phyloP scores from a whole-genome alignment of 768 basidiomycete genomes.

The Cystofilobasidium ferigula region DNA sequence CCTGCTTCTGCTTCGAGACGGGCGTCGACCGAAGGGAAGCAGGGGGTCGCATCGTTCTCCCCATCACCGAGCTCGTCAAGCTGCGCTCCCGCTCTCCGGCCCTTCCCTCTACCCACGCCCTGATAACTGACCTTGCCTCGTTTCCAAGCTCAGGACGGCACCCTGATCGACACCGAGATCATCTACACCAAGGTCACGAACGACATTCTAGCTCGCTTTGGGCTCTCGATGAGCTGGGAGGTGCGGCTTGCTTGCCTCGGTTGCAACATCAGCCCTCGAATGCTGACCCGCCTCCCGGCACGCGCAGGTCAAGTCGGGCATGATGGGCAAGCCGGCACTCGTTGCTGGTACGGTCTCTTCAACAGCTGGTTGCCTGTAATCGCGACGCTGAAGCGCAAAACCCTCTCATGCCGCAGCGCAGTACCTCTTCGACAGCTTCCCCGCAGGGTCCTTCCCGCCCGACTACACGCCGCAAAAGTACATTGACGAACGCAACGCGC shows the following conservation, averaged over 20 bases:
- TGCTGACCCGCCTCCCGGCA: too few relatives aligned
- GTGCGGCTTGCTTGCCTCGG: neutral
- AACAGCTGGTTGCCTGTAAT: too few relatives aligned
- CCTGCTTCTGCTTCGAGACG: too few relatives aligned
- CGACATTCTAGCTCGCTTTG: conserved; percentile 58
- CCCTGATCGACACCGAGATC: conserved; percentile 20
- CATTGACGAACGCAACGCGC: conserved; percentile 47
- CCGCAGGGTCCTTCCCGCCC: conserved; percentile 50
- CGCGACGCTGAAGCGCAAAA: too few relatives aligned
- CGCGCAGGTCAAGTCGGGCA: conserved; percentile 44
- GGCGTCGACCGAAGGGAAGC: too few relatives aligned
- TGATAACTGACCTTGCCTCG: too few relatives aligned
- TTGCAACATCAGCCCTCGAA: neutral
- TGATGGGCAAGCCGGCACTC: conserved; percentile 58
- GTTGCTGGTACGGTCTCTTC: neutral
- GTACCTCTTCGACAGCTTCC: conserved; percentile 63
- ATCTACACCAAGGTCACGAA: conserved; percentile 42
- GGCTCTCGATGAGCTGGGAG: conserved; percentile 73
- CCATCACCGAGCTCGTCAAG: too few relatives aligned
- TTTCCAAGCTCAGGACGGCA: conserved; percentile 13
- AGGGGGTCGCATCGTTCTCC: too few relatives aligned
- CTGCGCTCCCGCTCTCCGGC: too few relatives aligned
- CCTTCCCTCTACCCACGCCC: too few relatives aligned
- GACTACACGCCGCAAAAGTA: conserved; percentile 48
- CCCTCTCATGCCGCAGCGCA: neutral